Percentiles rank a stretch among this genome's conserved stretches.
Evolutionary conservation across 495 filamentous ascomycete genomes (phyloP).

Genomic region (Neurospora sp.): DNA sequence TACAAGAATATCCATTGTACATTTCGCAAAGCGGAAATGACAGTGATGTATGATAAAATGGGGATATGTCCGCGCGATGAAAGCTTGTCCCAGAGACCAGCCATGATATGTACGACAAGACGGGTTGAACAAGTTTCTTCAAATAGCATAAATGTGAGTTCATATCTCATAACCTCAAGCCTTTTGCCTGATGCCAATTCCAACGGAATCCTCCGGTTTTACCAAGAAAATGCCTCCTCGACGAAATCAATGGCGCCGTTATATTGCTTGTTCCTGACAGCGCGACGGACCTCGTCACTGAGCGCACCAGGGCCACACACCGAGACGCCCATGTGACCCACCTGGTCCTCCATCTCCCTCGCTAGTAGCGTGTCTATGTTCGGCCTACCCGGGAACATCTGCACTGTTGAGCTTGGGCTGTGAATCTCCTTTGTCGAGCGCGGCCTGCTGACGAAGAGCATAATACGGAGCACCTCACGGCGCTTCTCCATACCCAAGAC

Average conservation of each 20-base stretch:
- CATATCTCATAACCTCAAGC: not conserved
- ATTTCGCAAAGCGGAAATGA: not conserved
- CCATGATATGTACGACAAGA: not conserved
- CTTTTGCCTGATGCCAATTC: not conserved
- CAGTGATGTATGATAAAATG: not conserved
- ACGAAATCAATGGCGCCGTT: conserved; percentile 72
- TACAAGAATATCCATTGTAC: not conserved
- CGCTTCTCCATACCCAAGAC: conserved; percentile 77
- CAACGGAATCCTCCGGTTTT: conserved; percentile 8
- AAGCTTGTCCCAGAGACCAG: not conserved
- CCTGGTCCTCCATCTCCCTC: conserved; percentile 61
- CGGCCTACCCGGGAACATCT: conserved; percentile 67
- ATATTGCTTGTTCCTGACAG: conserved; percentile 54
- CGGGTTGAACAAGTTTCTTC: not conserved
- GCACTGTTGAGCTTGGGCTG: conserved; percentile 68
- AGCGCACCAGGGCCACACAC: conserved; percentile 87
- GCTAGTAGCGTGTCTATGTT: conserved; percentile 62
- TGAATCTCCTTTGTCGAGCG: conserved; percentile 69
- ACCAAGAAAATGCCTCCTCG: conserved; percentile 93
- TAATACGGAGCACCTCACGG: conserved; percentile 70
- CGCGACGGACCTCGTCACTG: conserved; percentile 73
- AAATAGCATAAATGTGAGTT: not conserved
- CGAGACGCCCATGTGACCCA: conserved; percentile 75
- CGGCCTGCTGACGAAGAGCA: conserved; percentile 85
- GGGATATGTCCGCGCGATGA: not conserved